Percentiles rank a stretch among this genome's conserved stretches.
phyloP scores from a whole-genome alignment of 2,329 filamentous ascomycete species.

The Alternaria solani region DNA sequence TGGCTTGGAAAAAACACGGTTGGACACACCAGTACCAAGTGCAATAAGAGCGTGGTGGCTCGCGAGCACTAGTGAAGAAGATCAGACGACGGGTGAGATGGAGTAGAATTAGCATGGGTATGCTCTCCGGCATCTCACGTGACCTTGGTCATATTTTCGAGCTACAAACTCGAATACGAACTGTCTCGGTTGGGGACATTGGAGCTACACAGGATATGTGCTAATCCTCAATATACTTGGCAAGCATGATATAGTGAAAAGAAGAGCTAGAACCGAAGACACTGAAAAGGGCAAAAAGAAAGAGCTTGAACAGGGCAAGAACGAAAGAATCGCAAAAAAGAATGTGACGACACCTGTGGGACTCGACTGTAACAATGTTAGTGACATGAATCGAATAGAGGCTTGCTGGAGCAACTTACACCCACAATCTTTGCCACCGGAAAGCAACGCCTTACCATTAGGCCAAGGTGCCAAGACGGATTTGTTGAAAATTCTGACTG shows the following conservation, averaged over 20 bases:
- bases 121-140: not conserved
- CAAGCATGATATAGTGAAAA: not conserved
- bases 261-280: not conserved
- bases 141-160: not conserved
- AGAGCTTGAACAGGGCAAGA: too few species aligned
- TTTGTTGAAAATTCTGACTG: not conserved
- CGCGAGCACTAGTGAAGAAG: not conserved
- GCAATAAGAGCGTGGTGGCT: not conserved
- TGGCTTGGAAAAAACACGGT: not conserved
- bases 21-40: not conserved
- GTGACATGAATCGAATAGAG: too few species aligned
- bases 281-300: not conserved
- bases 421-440: slow-evolving; percentile 56
- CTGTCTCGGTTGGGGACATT: not conserved
- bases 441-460: slow-evolving; percentile 58
- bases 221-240: not conserved
- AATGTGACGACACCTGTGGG: slow-evolving; percentile 48
- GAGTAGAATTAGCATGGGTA: not conserved
- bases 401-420: too few species aligned
- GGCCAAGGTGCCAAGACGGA: slow-evolving; percentile 46
- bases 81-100: not conserved
- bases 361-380: too few species aligned
- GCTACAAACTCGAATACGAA: not conserved
- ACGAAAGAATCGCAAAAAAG: too few species aligned
- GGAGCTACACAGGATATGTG: not conserved